These are phyloP conservation scores for Phytopythium boreale DNA, from an alignment of 352 stramenopile species.

Conservation along the genomic window DNA sequence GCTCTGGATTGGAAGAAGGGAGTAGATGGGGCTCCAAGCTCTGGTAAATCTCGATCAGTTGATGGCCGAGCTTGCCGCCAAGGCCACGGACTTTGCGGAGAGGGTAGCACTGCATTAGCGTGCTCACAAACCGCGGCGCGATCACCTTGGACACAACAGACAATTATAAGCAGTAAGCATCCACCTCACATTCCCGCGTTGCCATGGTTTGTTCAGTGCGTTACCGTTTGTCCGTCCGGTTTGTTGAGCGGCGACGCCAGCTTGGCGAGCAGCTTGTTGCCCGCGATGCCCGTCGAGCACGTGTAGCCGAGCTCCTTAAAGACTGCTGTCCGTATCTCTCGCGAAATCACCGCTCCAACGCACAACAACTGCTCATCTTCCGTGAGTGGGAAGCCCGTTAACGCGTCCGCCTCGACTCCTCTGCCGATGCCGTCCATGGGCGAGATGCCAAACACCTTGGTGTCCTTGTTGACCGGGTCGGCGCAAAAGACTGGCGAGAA, in stretches of 20 bases:
- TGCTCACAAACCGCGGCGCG: constrained; percentile 49
- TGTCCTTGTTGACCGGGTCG: constrained; percentile 51
- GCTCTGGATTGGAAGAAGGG: not conserved
- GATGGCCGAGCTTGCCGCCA: constrained; percentile 72
- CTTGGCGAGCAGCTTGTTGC: constrained; percentile 81
- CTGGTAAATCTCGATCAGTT: constrained; percentile 59
- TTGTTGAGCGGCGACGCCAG: constrained; percentile 80
- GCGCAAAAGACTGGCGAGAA: constrained; percentile 64
- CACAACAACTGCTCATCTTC: constrained; percentile 63
- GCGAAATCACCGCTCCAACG: constrained; percentile 57
- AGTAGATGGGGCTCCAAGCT: constrained; percentile 20
- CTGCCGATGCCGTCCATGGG: constrained; percentile 29
- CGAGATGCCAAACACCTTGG: constrained; percentile 69
- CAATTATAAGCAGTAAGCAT: not conserved
- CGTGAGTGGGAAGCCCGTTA: constrained; percentile 53
- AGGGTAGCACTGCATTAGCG: constrained; percentile 69
- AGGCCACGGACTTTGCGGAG: constrained; percentile 73
- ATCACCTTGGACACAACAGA: constrained; percentile 39
- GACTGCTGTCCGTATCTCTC: constrained; percentile 71
- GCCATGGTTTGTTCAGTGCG: not conserved
- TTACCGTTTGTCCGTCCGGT: constrained; percentile 68
- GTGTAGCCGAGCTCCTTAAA: constrained; percentile 66
- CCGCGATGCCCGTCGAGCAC: constrained; percentile 73
- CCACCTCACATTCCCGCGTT: not conserved
- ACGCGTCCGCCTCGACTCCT: constrained; percentile 19